Evolutionary conservation across 495 filamentous ascomycete species (phyloP), one percentile per base, ranked within the genome.

Genomic region (Trichoderma asperelloides): DNA sequence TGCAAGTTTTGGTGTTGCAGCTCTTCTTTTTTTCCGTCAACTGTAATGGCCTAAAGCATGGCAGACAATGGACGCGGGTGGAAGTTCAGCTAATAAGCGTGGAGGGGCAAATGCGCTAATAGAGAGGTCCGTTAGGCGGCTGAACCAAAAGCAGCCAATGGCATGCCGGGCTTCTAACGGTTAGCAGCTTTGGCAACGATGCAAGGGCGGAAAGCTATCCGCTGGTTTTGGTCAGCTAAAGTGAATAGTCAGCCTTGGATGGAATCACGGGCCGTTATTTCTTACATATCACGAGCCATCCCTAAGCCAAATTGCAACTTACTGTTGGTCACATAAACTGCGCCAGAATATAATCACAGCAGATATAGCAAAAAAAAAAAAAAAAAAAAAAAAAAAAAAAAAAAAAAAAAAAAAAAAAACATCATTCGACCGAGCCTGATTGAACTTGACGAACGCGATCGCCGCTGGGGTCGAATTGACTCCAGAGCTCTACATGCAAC

Each of bases 81-180:
- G 55, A 60, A 60, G 27, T 27, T 60, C 16, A 60, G 25, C 25
- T 60, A 25, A 13, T 60, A 25, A 13, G 16, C 12, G 27, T 60
- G 55, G 27, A 60, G 55, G 55, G 55, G 55, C 55, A 60, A 30
- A 16, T 60, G 16, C 55, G 55, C 55, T 60, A 60, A 55, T n/a
- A 55, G n/a, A 21, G 49, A 60, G 25, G 33, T 25, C 27, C 16
- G 55, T n/a, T 11, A 25, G 55, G 7, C 25, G 9, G 9, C 12
- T 8, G 16, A 5, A 60, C 12, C 12, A 2, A 25, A 12, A 16
- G 23, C 23, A 30, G 27, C 55, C 55, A 60, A 60, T 60, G 25
- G 27, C 25, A 15, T 28, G 23, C 23, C 55, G 25, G 55, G 27
- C 27, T 30, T 60, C 13, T 18, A 11, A 60, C 27, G 18, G 27